A percentile compares a stretch with the other conserved stretches of the same genome.
Conservation (phyloP, 257 asterid genomes). For the Fraxinus pennsylvanica region DNA sequence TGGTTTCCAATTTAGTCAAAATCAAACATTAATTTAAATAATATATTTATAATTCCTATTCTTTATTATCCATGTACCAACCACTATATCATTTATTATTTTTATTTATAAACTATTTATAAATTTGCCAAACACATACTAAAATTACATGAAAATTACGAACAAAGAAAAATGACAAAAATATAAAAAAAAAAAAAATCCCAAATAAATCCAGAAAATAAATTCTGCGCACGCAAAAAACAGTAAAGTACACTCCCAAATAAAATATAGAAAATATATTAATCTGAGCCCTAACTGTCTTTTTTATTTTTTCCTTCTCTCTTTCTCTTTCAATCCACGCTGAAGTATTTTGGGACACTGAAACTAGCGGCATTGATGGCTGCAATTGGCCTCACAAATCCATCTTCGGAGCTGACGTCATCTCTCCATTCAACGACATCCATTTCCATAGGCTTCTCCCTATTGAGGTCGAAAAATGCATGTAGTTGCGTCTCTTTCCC, state of each 20-base stretch:
- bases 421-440: conserved; percentile 43
- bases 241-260: background rate
- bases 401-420: conserved; percentile 56
- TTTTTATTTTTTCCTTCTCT: background rate
- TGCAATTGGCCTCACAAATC: conserved; percentile 47
- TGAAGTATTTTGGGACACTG: background rate
- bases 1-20: too few species aligned
- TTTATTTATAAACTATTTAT: too few species aligned
- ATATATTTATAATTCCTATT: too few species aligned
- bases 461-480: conserved; percentile 45
- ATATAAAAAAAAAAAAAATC: background rate
- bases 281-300: background rate
- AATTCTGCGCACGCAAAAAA: background rate
- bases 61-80: too few species aligned
- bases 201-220: background rate
- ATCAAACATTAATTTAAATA: too few species aligned
- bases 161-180: background rate
- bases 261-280: background rate
- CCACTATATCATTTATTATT: too few species aligned
- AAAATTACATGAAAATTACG: background rate
- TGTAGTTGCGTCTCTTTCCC: conserved; percentile 30
- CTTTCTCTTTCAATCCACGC: background rate
- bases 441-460: conserved; percentile 39
- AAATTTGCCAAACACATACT: too few species aligned
- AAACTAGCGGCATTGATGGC: conserved; percentile 38